A percentile compares a stretch with the other conserved stretches of the same genome.
Evolutionary conservation across 1,284 basidiomycete species (phyloP).

Genomic region (Ceratobasidium sp.): DNA sequence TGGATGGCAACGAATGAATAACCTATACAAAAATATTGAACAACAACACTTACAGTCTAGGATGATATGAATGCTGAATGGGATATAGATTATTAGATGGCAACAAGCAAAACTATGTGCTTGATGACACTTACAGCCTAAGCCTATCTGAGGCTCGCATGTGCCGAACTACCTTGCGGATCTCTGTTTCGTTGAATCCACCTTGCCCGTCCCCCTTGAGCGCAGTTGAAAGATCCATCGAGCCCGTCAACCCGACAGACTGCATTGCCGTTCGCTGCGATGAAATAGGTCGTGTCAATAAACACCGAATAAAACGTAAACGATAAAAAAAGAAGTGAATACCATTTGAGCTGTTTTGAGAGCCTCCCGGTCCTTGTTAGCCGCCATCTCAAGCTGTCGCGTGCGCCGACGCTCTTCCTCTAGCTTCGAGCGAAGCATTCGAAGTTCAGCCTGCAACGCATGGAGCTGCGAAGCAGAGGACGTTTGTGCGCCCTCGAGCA

Average conservation of each 20-base stretch:
- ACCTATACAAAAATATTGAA: slow-evolving; percentile 19
- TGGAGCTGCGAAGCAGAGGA: slow-evolving; percentile 82
- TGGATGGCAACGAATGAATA: not conserved
- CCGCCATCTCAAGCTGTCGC: slow-evolving; percentile 52
- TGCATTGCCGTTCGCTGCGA: slow-evolving; percentile 43
- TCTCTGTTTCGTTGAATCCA: slow-evolving; percentile 75
- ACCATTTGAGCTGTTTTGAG: slow-evolving; percentile 41
- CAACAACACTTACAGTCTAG: slow-evolving; percentile 64
- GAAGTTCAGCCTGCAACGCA: slow-evolving; percentile 80
- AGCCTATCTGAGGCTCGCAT: slow-evolving; percentile 76
- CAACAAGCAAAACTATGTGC: slow-evolving; percentile 40
- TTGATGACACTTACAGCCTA: slow-evolving; percentile 69
- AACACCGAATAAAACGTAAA: not conserved
- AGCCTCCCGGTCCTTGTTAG: slow-evolving; percentile 51
- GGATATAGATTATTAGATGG: slow-evolving; percentile 18
- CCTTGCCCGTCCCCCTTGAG: slow-evolving; percentile 68
- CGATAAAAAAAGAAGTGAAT: not conserved
- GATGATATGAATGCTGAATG: slow-evolving; percentile 63
- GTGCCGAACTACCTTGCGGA: slow-evolving; percentile 72
- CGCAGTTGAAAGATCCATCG: slow-evolving; percentile 53
- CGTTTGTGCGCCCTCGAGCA: slow-evolving; percentile 79
- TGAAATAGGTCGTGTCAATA: not conserved
- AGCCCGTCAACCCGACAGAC: slow-evolving; percentile 20
- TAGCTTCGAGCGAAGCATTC: slow-evolving; percentile 64
- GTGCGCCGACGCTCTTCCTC: slow-evolving; percentile 52